Base-by-base conservation (phyloP, 768 basidiomycete genomes). In the Calocybe gangraenosa region DNA sequence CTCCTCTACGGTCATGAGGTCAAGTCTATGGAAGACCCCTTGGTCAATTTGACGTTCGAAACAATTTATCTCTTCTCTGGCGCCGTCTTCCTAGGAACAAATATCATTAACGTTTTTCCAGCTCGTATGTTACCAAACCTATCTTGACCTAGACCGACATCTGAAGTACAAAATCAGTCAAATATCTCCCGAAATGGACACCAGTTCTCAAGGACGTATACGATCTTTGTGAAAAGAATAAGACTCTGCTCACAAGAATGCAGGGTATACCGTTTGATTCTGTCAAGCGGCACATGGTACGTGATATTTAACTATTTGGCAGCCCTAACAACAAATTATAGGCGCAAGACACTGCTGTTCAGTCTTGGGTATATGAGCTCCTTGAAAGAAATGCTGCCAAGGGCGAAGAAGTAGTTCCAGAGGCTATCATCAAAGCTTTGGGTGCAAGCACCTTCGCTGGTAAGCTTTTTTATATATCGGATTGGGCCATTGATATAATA, bases 1-100 rank as follows among this genome's bases (percentile, higher is more conserved):
- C 47, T 48, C 32, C 40, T 48, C 36, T 48, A 48, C 18, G 47
- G 47, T 13, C 47, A 48, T 15, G 35, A 48, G 34, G 47, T 43
- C 15, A 22, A 37, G 34, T 42, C 47, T 13, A 40, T 48, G 21
- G 36, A 48, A 22, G 47, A 48, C 35, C 47, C 47, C 19, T 32
- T 48, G 2, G 42, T 48, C 7, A 31, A 42, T 17, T 20, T 48
- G n/a, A 42, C 47, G 21, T 48, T 48, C 31, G 40, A 48, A 31
- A 42, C 47, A 8, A 48, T 48, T 9, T 48, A 40, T 23, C 33
- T 48, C 7, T 48, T 48, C 18, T 48, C 47, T 32, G 41, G 47
- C 3, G 42, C 47, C 20, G 47, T 48, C 8, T 48, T 48, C 20
- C 47, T 41, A 3, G 47, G 47, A 38, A 48, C 47, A 28, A 48